Percentiles rank a stretch among this genome's conserved stretches.
phyloP scores from a whole-genome alignment of 139 green algal genomes.

The Limnomonas spitsbergensis region DNA sequence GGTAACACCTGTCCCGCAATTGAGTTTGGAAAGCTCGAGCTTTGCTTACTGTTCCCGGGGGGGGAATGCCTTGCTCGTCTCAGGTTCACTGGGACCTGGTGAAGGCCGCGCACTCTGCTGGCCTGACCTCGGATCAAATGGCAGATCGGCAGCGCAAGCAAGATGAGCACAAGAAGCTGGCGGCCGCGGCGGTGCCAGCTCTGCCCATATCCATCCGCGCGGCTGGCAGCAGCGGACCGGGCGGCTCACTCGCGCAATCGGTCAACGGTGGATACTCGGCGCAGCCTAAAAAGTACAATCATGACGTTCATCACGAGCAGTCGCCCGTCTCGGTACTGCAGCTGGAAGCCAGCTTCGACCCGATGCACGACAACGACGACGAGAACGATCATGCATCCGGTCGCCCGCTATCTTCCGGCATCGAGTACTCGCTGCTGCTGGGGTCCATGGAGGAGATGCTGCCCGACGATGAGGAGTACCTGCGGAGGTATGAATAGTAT shows the following conservation, averaged over 20 bases:
- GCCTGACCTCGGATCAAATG: background rate
- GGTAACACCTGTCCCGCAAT: no score
- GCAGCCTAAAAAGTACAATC: no score
- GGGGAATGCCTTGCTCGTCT: no score
- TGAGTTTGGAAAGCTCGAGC: no score
- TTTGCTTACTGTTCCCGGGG: no score
- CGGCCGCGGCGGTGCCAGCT: background rate
- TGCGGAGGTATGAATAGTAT: no score
- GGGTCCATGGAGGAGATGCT: constrained; percentile 1
- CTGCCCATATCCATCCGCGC: background rate
- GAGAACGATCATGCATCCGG: background rate
- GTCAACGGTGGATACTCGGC: background rate
- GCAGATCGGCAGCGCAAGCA: no score
- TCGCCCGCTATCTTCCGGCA: background rate
- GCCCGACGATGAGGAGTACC: background rate
- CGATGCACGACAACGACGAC: no score
- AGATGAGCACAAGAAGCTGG: background rate
- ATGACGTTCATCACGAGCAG: no score
- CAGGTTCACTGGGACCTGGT: background rate
- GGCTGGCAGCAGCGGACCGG: background rate
- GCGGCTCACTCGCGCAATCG: background rate
- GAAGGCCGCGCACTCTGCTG: background rate
- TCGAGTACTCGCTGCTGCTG: background rate
- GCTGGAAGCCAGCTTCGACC: no score
- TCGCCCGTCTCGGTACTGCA: no score